These are phyloP conservation scores for Pharus latifolius DNA, from an alignment of 176 grass and related monocot genomes.

Conservation along the genomic window DNA sequence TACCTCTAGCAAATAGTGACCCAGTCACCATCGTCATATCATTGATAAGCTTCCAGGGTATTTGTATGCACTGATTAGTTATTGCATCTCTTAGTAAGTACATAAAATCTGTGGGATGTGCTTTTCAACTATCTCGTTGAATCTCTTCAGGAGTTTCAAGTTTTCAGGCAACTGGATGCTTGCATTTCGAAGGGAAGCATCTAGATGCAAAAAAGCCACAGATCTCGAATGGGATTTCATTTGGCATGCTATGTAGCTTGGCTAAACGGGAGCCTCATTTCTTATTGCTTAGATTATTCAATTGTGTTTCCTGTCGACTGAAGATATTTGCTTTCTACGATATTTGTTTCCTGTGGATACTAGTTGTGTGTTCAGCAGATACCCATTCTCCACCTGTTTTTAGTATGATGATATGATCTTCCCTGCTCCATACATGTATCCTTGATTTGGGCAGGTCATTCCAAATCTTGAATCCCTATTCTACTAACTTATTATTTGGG, in stretches of 20 bases:
- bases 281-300: background rate
- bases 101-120: background rate
- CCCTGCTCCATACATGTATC: background rate
- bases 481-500: background rate
- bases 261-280: background rate
- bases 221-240: background rate
- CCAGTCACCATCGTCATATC: background rate
- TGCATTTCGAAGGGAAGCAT: background rate
- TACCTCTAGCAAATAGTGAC: background rate
- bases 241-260: background rate
- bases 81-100: background rate
- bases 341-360: background rate
- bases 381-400: background rate
- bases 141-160: background rate
- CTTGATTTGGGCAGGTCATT: background rate
- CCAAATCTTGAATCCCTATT: no score
- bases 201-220: background rate
- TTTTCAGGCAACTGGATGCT: background rate
- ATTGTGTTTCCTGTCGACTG: background rate
- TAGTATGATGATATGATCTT: background rate
- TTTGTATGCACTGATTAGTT: background rate
- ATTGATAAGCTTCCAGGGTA: conserved; percentile 1
- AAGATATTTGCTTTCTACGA: background rate
- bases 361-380: background rate
- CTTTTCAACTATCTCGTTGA: background rate